Evolutionary conservation across 495 filamentous ascomycete genomes (phyloP).

Genomic region (Xylaria venustula): DNA sequence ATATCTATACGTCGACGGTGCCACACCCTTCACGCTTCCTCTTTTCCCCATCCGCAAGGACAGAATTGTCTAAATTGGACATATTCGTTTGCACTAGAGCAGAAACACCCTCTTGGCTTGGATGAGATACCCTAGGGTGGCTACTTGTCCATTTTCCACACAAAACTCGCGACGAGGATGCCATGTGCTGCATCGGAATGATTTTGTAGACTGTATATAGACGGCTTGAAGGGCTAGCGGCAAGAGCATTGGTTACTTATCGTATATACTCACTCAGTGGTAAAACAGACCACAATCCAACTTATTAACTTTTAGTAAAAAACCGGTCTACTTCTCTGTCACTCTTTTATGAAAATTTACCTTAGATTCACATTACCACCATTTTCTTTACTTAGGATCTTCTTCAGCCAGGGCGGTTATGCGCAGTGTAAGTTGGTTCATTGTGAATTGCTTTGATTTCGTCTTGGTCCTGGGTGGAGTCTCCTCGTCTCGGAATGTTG

Average conservation of each 20-base stretch:
- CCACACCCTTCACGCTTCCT: conserved; percentile 16
- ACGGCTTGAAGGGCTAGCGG: background rate
- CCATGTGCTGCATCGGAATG: background rate
- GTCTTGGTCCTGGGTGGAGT: no score
- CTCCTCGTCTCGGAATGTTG: background rate
- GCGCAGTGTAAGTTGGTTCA: no score
- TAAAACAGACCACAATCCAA: background rate
- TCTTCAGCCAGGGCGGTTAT: no score
- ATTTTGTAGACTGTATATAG: conserved; percentile 13
- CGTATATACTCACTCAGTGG: background rate
- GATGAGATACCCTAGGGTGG: conserved; percentile 5
- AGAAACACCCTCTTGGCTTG: background rate
- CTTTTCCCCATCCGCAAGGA: conserved; percentile 21
- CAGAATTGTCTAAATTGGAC: conserved; percentile 11
- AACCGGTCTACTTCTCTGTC: no score
- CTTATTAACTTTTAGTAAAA: background rate
- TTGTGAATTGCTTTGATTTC: no score
- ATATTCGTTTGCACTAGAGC: background rate
- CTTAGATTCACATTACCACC: background rate
- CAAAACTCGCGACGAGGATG: conserved; percentile 8
- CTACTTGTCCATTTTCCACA: background rate
- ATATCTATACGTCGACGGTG: conserved; percentile 17
- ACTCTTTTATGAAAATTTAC: background rate
- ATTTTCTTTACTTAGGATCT: no score
- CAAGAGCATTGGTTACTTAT: background rate